Base-by-base conservation (phyloP, 225 moss, liverwort and hornwort species). In the Pseudoscleropodium purum region DNA sequence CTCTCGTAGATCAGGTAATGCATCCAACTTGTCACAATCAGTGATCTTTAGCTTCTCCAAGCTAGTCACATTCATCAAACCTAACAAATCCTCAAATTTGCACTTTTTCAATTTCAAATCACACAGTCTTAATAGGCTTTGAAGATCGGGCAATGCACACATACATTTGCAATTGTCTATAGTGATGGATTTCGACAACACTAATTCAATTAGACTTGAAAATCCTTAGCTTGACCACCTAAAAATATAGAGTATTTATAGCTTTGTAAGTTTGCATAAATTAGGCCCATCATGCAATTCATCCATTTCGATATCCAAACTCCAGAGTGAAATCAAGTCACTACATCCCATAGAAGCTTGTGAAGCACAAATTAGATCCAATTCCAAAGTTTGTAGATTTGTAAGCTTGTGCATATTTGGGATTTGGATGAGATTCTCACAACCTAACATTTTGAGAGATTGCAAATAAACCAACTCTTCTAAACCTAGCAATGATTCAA, bases 221-320 rank as follows among this genome's bases (percentile, higher is more conserved):
- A 33, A 21, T 4, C 13, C 33, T 33, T 2, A 1, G 5, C 51
- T 5, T 6, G 0, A 19, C 76, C 33, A 51, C 13, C 12, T 2
- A 13, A 3, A 51, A 33, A 51, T 33, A 5, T 8, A 1, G 5
- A 76, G 33, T 0, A 0, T 13, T 21, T 51, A 13, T 7, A 51
- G 3, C 7, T 33, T 21, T 76, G 76, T 51, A 12, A 76, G 13
- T 13, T 76, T 76, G 21, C 13, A 5, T 13, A 51, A 51, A 1
- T 51, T 4, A 5, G 5, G 8, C 3, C 34, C 34, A 51, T 51
- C 76, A 12, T 7, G 4, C 21, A 76, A 0, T 2, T 76, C 76
- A 76, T 13, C 7, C 12, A 34, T 51, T 51, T 0, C 0, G 1
- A 51, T 2, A 7, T 5, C 0, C 0, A 20, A 1, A 13, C 2